A percentile compares a stretch with the other conserved stretches of the same genome.
Evolutionary conservation across 306 rosid species (phyloP).

Genomic region (Ormosia emarginata): DNA sequence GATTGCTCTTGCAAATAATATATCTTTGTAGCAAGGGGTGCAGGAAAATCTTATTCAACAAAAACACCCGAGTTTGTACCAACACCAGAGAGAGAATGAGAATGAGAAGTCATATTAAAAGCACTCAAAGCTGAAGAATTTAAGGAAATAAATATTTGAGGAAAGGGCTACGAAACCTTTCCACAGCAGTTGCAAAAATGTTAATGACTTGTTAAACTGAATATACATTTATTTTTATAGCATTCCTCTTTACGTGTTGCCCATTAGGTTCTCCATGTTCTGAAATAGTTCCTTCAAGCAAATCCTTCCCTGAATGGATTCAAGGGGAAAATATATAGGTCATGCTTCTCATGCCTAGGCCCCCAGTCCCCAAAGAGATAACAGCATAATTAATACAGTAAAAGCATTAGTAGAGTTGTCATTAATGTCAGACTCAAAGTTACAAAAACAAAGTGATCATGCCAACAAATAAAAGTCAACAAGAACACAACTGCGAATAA

Average conservation of each 20-base stretch:
- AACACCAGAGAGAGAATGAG: not conserved
- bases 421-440: not conserved
- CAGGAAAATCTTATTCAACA: conserved; percentile 58
- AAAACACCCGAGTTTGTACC: conserved; percentile 4
- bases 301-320: conserved; percentile 38
- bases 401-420: conserved; percentile 4
- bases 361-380: not conserved
- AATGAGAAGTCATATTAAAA: not conserved
- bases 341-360: not conserved
- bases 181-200: conserved; percentile 14
- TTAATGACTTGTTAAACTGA: not conserved
- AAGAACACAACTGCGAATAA: not conserved
- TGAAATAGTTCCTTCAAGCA: conserved; percentile 28
- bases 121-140: conserved; percentile 10
- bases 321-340: conserved; percentile 11
- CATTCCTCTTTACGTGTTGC: conserved; percentile 35
- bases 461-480: not conserved
- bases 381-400: not conserved
- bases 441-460: not conserved
- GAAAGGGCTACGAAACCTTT: conserved; percentile 18
- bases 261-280: conserved; percentile 29
- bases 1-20: conserved; percentile 77
- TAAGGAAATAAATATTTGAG: conserved; percentile 3
- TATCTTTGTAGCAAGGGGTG: conserved; percentile 89
- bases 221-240: conserved; percentile 15